Evolutionary conservation across 331 rosid genomes (phyloP).

Genomic region (Stylosanthes scabra): DNA sequence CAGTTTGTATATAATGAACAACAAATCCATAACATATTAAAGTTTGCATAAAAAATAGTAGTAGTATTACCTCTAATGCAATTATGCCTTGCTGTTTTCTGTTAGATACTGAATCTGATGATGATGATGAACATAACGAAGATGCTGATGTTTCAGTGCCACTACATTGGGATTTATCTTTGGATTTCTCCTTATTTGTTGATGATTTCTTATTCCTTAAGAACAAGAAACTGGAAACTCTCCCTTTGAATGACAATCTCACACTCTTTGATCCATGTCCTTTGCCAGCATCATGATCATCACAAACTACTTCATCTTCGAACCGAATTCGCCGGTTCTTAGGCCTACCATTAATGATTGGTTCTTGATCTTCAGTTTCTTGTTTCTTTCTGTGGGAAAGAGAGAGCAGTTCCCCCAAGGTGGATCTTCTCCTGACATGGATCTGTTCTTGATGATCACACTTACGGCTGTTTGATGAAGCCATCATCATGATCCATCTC

Average conservation of each 20-base stretch:
- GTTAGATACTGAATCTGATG: constrained; percentile 48
- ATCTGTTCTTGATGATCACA: constrained; percentile 68
- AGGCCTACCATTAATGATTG: constrained; percentile 46
- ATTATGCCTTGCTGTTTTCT: constrained; percentile 54
- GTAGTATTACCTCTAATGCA: constrained; percentile 66
- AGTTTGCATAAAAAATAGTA: constrained; percentile 17
- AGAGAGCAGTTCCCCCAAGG: constrained; percentile 97
- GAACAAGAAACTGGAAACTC: constrained; percentile 85
- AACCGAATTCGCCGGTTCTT: constrained; percentile 48
- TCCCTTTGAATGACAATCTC: constrained; percentile 88
- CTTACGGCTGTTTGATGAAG: constrained; percentile 53
- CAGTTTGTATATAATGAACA: constrained; percentile 3
- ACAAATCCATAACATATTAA: not conserved
- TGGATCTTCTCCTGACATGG: constrained; percentile 63
- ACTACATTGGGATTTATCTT: constrained; percentile 47
- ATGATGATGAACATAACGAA: constrained; percentile 43
- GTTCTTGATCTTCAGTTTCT: constrained; percentile 56
- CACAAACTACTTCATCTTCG: constrained; percentile 40
- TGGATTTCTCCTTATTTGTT: constrained; percentile 58
- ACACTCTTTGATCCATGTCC: constrained; percentile 61
- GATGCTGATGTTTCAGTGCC: constrained; percentile 47
- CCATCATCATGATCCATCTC: constrained; percentile 81
- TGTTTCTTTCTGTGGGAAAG: constrained; percentile 72
- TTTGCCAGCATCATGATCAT: constrained; percentile 42
- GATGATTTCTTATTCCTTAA: constrained; percentile 69